Conservation (phyloP, 1,139 yeast genomes). For the Blastobotrys persicus region DNA sequence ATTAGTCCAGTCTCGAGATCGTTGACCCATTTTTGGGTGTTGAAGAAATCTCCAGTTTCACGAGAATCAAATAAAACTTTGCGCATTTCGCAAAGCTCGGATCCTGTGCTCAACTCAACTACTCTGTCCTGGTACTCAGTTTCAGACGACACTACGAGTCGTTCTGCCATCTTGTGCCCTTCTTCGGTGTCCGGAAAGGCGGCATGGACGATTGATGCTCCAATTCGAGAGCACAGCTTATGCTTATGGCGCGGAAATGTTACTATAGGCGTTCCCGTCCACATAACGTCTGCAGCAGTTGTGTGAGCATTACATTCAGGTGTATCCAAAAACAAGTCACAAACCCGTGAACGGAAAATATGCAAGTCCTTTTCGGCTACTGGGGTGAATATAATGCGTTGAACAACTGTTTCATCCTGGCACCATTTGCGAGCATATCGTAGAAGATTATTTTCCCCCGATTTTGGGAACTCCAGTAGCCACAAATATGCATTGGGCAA, state of each 20-base stretch:
- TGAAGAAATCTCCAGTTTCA: slow-evolving; percentile 30
- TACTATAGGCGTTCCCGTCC: slow-evolving; percentile 39
- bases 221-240: slow-evolving; percentile 37
- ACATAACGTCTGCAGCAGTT: slow-evolving; percentile 39
- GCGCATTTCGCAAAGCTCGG: slow-evolving; percentile 28
- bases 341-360: slow-evolving; percentile 34
- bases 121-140: slow-evolving; percentile 32
- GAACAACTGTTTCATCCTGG: slow-evolving; percentile 23
- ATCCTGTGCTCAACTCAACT: slow-evolving; percentile 25
- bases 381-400: slow-evolving; percentile 36
- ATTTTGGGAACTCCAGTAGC: slow-evolving; percentile 37
- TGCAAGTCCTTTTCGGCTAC: slow-evolving; percentile 37
- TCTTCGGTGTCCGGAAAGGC: slow-evolving; percentile 25
- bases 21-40: slow-evolving; percentile 34
- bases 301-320: slow-evolving; percentile 42
- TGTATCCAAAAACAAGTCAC: slow-evolving; percentile 38
- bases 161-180: slow-evolving; percentile 23
- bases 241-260: slow-evolving; percentile 35
- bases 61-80: slow-evolving; percentile 29
- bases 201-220: slow-evolving; percentile 34
- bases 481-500: slow-evolving; percentile 35
- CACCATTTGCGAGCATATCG: slow-evolving; percentile 34
- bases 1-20: slow-evolving; percentile 32
- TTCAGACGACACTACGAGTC: slow-evolving; percentile 30
- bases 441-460: slow-evolving; percentile 32